phyloP scores from a whole-genome alignment of 306 rosid species.

The Inga leiocalycina region DNA sequence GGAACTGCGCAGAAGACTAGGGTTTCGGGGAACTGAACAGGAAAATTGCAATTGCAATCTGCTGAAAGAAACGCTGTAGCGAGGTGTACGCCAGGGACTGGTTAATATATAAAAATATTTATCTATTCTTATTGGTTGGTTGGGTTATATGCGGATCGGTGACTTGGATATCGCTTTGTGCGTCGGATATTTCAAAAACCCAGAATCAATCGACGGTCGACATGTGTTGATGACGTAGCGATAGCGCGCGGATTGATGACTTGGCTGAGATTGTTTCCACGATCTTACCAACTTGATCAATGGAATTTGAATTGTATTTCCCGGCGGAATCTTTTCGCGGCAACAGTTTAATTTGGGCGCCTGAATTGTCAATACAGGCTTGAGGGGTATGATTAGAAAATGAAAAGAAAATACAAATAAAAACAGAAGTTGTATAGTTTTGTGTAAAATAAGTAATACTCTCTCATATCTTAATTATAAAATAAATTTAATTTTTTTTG shows the following conservation, averaged over 20 bases:
- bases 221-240: neutral
- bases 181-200: neutral
- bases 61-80: neutral
- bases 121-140: slow-evolving; percentile 1
- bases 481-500: too few relatives aligned
- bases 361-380: neutral
- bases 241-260: slow-evolving; percentile 24
- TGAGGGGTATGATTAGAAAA: neutral
- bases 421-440: too few relatives aligned
- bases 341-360: neutral
- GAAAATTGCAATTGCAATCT: neutral
- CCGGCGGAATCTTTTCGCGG: neutral
- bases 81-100: neutral
- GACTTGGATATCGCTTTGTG: neutral
- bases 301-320: neutral
- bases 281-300: too few relatives aligned
- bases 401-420: neutral
- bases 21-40: neutral
- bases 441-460: too few relatives aligned
- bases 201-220: neutral
- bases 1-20: neutral
- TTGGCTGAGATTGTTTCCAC: slow-evolving; percentile 4
- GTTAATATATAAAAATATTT: neutral
- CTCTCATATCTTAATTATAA: too few relatives aligned
- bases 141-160: slow-evolving; percentile 25